Evolutionary conservation across 371 early-diverging fungal genomes (phyloP), one percentile per base, ranked within the genome.

Genomic region (Mortierella sp.): DNA sequence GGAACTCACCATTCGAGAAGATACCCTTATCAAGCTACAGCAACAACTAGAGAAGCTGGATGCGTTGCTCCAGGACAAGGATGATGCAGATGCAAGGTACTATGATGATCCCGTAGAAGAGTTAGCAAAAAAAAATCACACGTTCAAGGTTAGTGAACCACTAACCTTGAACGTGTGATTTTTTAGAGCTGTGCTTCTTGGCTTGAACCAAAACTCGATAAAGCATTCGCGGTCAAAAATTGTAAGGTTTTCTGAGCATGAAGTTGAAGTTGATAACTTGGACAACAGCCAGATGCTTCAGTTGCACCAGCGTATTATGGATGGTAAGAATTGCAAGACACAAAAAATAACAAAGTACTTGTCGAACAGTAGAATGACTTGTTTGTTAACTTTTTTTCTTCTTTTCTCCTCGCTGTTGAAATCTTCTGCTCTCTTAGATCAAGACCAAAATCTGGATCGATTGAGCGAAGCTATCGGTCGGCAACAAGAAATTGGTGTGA

Each of bases 371-470:
- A n/a, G n/a, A n/a, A n/a, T n/a, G n/a, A n/a, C n/a, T n/a, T n/a
- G n/a, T n/a, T n/a, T n/a, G n/a, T n/a, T n/a, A n/a, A n/a, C n/a
- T n/a, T n/a, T n/a, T n/a, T n/a, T n/a, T n/a, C n/a, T n/a, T n/a
- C n/a, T n/a, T n/a, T n/a, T n/a, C n/a, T n/a, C n/a, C n/a, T n/a
- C n/a, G n/a, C n/a, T n/a, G n/a, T n/a, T n/a, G n/a, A n/a, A n/a
- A 32, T 49, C 15, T 55, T 14, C 14, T 17, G 14, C 12, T 2
- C 17, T n/a, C 39, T 14, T 61, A 91, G 92, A 92, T 39, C 94
- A 94, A 76, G 94, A 94, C 76, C 66, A 82, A 21, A 90, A 92
- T 56, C 71, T 94, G 51, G 94, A 94, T 78, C 81, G 82, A 31
- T 76, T 94, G 23, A 82, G 84, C 24, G 82, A 80, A 9, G 82